Conservation (phyloP, 305 asterid genomes). For the Solanum hybrid region DNA sequence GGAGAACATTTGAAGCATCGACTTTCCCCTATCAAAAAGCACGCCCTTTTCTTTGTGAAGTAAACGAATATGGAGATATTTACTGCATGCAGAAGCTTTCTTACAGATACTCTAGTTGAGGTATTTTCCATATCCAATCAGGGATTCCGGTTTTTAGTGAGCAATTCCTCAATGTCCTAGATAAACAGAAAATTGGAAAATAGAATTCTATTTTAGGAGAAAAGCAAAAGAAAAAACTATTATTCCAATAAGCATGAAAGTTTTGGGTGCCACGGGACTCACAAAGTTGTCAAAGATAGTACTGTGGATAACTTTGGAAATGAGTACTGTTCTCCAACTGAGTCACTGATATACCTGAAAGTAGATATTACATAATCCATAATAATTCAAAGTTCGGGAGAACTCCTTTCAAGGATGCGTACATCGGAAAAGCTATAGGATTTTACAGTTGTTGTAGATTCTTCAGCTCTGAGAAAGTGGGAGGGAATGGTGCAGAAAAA, state of each 20-base stretch:
- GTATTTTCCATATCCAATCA: conserved; percentile 1
- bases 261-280: not conserved
- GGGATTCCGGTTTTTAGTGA: not conserved
- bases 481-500: conserved; percentile 5
- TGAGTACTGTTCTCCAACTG: not conserved
- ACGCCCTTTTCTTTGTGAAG: not conserved
- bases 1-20: not conserved
- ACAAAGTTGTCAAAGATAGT: not conserved
- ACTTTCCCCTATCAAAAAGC: not conserved
- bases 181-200: not conserved
- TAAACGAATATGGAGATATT: not conserved
- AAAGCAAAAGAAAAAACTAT: not conserved
- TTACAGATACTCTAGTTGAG: not conserved
- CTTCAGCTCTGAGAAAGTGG: not conserved
- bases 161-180: conserved; percentile 20
- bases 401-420: not conserved
- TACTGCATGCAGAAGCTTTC: not conserved
- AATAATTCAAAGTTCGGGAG: not conserved
- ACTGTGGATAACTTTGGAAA: conserved; percentile 1
- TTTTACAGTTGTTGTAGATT: not conserved
- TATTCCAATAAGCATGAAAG: not conserved
- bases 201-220: not conserved
- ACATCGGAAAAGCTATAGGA: not conserved
- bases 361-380: not conserved
- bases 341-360: conserved; percentile 9